Conservation (phyloP, 371 early-diverging fungal genomes). For the Dinochytrium kinnereticum region DNA sequence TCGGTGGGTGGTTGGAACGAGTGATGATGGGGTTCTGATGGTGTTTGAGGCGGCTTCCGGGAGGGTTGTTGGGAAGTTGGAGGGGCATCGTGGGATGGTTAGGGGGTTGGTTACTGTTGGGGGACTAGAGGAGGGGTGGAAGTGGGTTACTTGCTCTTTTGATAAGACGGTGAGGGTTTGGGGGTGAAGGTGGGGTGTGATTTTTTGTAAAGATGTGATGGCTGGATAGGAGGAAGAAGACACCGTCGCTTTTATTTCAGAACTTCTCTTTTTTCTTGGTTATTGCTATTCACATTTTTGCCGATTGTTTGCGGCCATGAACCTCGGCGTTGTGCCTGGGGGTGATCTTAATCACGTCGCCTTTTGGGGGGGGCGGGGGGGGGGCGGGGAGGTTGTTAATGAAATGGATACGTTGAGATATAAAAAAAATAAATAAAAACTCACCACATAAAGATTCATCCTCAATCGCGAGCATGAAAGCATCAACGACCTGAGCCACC, state of each 20-base stretch:
- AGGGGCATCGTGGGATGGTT: constrained; percentile 61
- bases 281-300: too few species aligned
- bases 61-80: constrained; percentile 51
- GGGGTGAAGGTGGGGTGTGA: constrained; percentile 28
- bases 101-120: constrained; percentile 46
- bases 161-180: constrained; percentile 61
- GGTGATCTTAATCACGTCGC: too few species aligned
- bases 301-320: too few species aligned
- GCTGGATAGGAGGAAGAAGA: too few species aligned
- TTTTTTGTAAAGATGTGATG: not conserved
- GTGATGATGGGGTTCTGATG: constrained; percentile 66
- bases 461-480: constrained; percentile 67
- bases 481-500: constrained; percentile 66
- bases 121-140: too few species aligned
- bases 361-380: too few species aligned
- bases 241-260: too few species aligned
- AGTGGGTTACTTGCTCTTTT: constrained; percentile 56
- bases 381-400: too few species aligned
- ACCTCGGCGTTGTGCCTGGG: too few species aligned
- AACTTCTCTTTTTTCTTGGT: too few species aligned
- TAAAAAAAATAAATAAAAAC: constrained; percentile 26
- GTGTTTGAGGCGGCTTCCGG: constrained; percentile 69
- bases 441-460: constrained; percentile 60
- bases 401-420: not conserved
- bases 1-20: constrained; percentile 68